phyloP scores from a whole-genome alignment of 148 eudicot species.

The Agrostemma githago region DNA sequence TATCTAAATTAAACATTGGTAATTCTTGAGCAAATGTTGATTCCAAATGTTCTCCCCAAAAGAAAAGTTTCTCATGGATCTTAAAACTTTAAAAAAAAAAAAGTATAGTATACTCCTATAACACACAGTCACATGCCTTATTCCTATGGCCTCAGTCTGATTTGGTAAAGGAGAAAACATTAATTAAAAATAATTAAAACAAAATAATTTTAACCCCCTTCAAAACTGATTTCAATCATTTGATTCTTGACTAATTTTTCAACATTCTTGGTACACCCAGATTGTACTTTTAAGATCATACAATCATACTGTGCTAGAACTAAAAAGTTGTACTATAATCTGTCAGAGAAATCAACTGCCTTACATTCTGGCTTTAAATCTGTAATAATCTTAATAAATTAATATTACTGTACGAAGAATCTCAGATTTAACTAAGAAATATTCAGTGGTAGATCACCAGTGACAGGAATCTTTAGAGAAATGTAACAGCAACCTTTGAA shows the following conservation, averaged over 20 bases:
- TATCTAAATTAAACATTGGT: constrained; percentile 11
- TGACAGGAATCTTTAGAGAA: background rate
- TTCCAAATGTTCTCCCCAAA: background rate
- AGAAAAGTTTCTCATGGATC: constrained; percentile 7
- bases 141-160: background rate
- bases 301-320: background rate
- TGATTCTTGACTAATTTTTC: background rate
- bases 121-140: background rate
- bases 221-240: background rate
- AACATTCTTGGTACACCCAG: background rate
- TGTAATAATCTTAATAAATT: background rate
- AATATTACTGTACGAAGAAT: too few relatives aligned
- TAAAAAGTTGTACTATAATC: background rate
- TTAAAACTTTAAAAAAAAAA: too few relatives aligned
- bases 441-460: background rate
- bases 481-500: background rate
- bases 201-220: background rate
- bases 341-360: background rate
- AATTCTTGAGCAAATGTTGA: background rate
- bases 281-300: background rate
- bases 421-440: background rate
- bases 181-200: too few relatives aligned
- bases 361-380: background rate
- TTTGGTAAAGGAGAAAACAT: background rate
- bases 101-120: background rate